These are phyloP conservation scores for Forsythia suspensa DNA, from an alignment of 257 asterid species.

Conservation along the genomic window DNA sequence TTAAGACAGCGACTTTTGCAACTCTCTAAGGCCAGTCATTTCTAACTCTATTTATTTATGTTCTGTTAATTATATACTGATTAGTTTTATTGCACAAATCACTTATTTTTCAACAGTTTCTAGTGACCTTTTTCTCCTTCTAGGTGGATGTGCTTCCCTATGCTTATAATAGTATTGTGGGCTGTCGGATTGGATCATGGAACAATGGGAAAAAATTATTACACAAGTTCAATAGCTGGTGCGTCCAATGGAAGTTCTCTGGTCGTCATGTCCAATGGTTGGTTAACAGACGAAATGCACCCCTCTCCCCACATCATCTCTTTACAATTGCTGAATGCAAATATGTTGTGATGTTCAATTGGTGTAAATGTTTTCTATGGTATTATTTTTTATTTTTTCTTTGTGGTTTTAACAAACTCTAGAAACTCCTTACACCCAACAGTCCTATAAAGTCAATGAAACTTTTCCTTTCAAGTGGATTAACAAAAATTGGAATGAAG, in stretches of 20 bases:
- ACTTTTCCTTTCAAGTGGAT: constrained; percentile 99
- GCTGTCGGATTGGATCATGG: constrained; percentile 93
- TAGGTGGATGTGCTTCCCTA: constrained; percentile 1
- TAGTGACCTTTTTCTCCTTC: background rate
- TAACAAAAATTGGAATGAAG: constrained; percentile 98
- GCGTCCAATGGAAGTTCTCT: constrained; percentile 84
- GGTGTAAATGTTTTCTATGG: background rate
- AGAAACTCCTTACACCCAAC: constrained; percentile 96
- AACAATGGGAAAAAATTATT: constrained; percentile 96
- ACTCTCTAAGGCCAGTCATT: no score
- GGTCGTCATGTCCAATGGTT: constrained; percentile 97
- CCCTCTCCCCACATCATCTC: background rate
- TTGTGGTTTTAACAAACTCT: constrained; percentile 13
- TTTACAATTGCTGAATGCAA: background rate
- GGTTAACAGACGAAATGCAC: constrained; percentile 15
- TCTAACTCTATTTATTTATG: no score
- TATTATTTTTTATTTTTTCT: background rate
- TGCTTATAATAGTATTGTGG: constrained; percentile 4
- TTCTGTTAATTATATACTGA: no score
- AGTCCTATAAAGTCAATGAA: constrained; percentile 94
- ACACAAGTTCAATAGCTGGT: constrained; percentile 96
- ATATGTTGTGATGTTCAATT: background rate
- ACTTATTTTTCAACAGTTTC: background rate
- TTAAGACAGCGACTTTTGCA: no score
- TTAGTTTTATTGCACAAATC: no score